Conservation (phyloP, 2,329 filamentous ascomycete genomes). For the Fusarium continuum region DNA sequence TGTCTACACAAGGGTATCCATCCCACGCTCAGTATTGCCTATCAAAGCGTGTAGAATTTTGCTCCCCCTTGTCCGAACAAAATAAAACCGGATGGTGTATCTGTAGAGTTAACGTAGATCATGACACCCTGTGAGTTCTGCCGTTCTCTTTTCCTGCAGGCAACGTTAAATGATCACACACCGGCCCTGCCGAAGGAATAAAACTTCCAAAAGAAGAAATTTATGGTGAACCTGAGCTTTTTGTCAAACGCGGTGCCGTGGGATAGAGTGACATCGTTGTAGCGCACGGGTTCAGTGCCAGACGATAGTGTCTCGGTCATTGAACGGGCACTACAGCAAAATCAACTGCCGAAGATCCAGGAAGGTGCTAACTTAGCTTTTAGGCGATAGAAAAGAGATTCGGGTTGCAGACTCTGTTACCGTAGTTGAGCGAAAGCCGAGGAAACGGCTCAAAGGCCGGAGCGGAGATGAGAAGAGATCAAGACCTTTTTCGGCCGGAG, state of each 20-base stretch:
- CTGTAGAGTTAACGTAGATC: slow-evolving; percentile 7
- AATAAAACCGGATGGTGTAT: slow-evolving; percentile 7
- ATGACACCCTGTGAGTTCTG: slow-evolving; percentile 10
- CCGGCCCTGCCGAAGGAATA: slow-evolving; percentile 18
- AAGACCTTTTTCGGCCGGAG: slow-evolving; percentile 21
- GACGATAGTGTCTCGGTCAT: slow-evolving; percentile 27
- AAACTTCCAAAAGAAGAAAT: slow-evolving; percentile 17
- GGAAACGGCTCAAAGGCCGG: slow-evolving; percentile 2
- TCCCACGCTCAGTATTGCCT: slow-evolving; percentile 6
- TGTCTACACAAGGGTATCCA: neutral
- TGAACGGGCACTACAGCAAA: slow-evolving; percentile 8
- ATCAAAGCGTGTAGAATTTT: slow-evolving; percentile 6
- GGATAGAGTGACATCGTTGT: slow-evolving; percentile 29
- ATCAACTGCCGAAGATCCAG: slow-evolving; percentile 21
- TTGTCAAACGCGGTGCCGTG: slow-evolving; percentile 14
- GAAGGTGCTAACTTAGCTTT: neutral
- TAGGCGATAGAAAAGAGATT: neutral
- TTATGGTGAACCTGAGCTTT: slow-evolving; percentile 10
- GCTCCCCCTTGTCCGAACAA: neutral
- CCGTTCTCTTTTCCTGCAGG: neutral
- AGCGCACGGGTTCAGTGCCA: slow-evolving; percentile 11
- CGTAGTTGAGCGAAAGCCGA: slow-evolving; percentile 11
- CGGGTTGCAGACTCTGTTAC: neutral
- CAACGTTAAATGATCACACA: neutral
- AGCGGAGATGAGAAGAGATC: slow-evolving; percentile 14